Evolutionary conservation across 352 stramenopile genomes (phyloP).

Genomic region (Peronospora farinosa): DNA sequence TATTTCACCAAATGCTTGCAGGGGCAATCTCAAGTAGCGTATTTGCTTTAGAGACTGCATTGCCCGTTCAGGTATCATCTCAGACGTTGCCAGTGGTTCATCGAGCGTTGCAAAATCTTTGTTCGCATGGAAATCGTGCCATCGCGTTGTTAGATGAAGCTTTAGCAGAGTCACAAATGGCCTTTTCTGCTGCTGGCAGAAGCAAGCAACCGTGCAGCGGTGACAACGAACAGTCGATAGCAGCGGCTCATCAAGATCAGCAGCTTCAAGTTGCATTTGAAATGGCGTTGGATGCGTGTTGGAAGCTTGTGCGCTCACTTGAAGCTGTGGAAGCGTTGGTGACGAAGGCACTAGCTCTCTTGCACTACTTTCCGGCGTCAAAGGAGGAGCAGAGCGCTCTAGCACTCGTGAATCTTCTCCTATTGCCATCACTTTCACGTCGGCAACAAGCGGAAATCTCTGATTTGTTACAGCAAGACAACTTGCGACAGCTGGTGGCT

Average conservation of each 20-base stretch:
- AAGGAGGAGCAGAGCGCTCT: slow-evolving; percentile 14
- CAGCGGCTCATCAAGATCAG: slow-evolving; percentile 28
- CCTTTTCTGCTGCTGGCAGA: slow-evolving; percentile 32
- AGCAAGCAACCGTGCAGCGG: slow-evolving; percentile 12
- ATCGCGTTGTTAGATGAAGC: slow-evolving; percentile 60
- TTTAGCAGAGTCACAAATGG: slow-evolving; percentile 55
- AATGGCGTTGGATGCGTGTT: slow-evolving; percentile 71
- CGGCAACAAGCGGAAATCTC: slow-evolving; percentile 33
- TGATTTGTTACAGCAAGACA: slow-evolving; percentile 29
- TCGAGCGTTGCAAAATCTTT: slow-evolving; percentile 32
- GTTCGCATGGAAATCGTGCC: slow-evolving; percentile 34
- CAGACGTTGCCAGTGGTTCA: slow-evolving; percentile 33
- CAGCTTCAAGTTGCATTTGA: slow-evolving; percentile 73
- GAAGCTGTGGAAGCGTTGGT: slow-evolving; percentile 50
- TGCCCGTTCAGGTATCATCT: slow-evolving; percentile 29
- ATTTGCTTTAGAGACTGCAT: slow-evolving; percentile 45
- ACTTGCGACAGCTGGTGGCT: slow-evolving; percentile 31
- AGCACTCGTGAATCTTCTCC: slow-evolving; percentile 36
- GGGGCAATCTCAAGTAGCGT: slow-evolving; percentile 52
- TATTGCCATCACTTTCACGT: slow-evolving; percentile 24
- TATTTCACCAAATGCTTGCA: slow-evolving; percentile 77
- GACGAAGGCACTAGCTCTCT: slow-evolving; percentile 41
- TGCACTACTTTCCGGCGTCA: slow-evolving; percentile 38
- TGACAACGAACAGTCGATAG: slow-evolving; percentile 33
- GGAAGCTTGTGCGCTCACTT: slow-evolving; percentile 47